These are phyloP conservation scores for Mycena pura DNA, from an alignment of 768 basidiomycete species.

Conservation along the genomic window DNA sequence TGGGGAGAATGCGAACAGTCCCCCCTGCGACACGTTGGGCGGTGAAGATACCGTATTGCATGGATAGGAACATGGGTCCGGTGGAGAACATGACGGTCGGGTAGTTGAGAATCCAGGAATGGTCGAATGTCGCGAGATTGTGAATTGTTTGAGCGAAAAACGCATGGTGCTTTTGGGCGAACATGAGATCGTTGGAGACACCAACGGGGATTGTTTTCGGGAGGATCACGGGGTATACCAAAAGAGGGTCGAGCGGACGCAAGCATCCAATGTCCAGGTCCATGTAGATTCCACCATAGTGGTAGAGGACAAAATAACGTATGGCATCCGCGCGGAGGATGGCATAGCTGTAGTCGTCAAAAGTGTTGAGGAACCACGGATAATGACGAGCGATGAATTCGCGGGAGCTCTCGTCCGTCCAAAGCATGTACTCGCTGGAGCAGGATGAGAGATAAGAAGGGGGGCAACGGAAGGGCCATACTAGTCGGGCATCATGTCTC, in stretches of 20 bases:
- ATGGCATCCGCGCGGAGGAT: constrained; percentile 98
- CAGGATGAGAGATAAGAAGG: constrained; percentile 24
- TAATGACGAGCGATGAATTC: constrained; percentile 90
- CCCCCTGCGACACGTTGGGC: constrained; percentile 67
- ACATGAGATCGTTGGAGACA: constrained; percentile 97
- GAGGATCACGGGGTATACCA: constrained; percentile 86
- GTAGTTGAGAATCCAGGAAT: constrained; percentile 94
- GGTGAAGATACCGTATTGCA: constrained; percentile 89
- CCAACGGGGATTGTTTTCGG: constrained; percentile 97
- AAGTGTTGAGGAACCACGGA: constrained; percentile 92
- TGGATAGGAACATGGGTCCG: constrained; percentile 98
- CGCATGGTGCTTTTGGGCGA: constrained; percentile 82
- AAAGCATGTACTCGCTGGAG: constrained; percentile 90
- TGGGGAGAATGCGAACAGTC: constrained; percentile 91
- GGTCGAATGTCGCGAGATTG: constrained; percentile 90
- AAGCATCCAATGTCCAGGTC: constrained; percentile 97
- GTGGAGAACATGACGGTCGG: constrained; percentile 99
- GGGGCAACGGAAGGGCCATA: constrained; percentile 50
- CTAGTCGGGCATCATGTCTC: constrained; percentile 96
- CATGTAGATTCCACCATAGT: constrained; percentile 94
- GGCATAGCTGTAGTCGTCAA: constrained; percentile 87
- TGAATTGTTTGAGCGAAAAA: constrained; percentile 95
- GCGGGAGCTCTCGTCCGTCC: constrained; percentile 93
- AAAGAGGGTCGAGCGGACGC: constrained; percentile 83
- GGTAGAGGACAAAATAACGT: constrained; percentile 96